A percentile compares a stretch with the other conserved stretches of the same genome.
These are phyloP conservation scores for Fallopia convolvulus DNA, from an alignment of 148 eudicot genomes.

Conservation along the genomic window DNA sequence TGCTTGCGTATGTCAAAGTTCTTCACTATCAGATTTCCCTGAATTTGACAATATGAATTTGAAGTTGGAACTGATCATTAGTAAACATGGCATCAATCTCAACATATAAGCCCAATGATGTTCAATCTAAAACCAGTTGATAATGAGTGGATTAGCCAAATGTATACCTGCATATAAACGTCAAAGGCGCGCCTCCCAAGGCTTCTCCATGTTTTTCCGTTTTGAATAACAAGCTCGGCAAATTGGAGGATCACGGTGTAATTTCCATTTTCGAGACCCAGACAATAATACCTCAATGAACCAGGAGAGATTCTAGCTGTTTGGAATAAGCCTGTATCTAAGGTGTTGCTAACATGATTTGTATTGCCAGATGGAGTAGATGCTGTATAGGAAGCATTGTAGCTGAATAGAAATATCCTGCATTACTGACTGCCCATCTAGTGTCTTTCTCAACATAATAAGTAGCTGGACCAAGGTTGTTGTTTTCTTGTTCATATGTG, in stretches of 20 bases:
- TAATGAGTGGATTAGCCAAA: too few relatives aligned
- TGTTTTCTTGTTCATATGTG: neutral
- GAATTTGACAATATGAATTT: neutral
- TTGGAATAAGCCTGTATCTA: constrained; percentile 2
- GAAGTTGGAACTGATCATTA: too few relatives aligned
- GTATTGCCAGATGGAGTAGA: neutral
- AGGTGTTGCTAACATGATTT: neutral
- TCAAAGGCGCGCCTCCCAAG: constrained; percentile 83
- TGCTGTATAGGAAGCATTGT: constrained; percentile 1
- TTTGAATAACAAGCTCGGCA: constrained; percentile 5
- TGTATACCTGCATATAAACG: constrained; percentile 63
- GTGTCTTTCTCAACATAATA: neutral
- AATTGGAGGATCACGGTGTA: neutral
- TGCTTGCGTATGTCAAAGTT: constrained; percentile 66
- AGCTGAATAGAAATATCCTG: neutral
- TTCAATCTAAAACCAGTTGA: too few relatives aligned
- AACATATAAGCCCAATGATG: too few relatives aligned
- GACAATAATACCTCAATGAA: neutral
- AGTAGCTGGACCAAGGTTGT: neutral
- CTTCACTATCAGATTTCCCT: constrained; percentile 50
- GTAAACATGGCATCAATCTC: too few relatives aligned
- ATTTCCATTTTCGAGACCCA: constrained; percentile 10
- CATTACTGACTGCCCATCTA: constrained; percentile 10
- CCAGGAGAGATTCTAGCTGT: constrained; percentile 1
- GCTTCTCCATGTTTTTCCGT: constrained; percentile 40